These are phyloP conservation scores for Saraca asoca DNA, from an alignment of 331 rosid genomes.

Conservation along the genomic window DNA sequence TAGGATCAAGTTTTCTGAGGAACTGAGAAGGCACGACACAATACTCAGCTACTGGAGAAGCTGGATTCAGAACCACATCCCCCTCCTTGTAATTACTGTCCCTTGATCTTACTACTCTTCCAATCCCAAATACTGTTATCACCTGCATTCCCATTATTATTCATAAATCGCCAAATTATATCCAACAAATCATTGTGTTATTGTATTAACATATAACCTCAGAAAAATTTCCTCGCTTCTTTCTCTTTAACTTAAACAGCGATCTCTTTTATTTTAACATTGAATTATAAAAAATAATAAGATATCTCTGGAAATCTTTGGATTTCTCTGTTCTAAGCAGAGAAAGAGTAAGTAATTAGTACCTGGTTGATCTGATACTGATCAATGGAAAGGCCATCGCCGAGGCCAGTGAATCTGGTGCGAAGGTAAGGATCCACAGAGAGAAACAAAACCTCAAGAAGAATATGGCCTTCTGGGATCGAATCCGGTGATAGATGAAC, in stretches of 20 bases:
- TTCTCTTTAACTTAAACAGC: no score
- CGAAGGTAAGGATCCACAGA: slow-evolving; percentile 60
- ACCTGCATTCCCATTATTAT: slow-evolving; percentile 33
- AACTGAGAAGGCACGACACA: slow-evolving; percentile 31
- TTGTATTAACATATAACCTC: no score
- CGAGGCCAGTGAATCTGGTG: slow-evolving; percentile 44
- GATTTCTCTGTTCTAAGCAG: no score
- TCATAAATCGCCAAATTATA: background rate
- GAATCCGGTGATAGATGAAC: slow-evolving; percentile 39
- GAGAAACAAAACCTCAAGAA: slow-evolving; percentile 41
- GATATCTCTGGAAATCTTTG: no score
- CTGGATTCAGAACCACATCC: slow-evolving; percentile 34
- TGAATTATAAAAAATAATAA: no score
- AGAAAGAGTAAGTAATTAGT: background rate
- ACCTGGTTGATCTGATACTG: slow-evolving; percentile 46
- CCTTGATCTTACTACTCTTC: slow-evolving; percentile 45
- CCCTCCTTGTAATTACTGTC: slow-evolving; percentile 43
- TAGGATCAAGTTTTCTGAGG: slow-evolving; percentile 37
- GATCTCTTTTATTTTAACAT: no score
- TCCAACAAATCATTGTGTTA: no score
- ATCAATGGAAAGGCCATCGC: slow-evolving; percentile 43
- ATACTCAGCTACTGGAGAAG: slow-evolving; percentile 46
- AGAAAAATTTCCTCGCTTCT: no score
- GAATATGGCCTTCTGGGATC: slow-evolving; percentile 47
- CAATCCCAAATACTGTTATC: slow-evolving; percentile 39